Evolutionary conservation across 163 green algal species (phyloP), one percentile per base, ranked within the genome.

Genomic region (Prototheca cutis): DNA sequence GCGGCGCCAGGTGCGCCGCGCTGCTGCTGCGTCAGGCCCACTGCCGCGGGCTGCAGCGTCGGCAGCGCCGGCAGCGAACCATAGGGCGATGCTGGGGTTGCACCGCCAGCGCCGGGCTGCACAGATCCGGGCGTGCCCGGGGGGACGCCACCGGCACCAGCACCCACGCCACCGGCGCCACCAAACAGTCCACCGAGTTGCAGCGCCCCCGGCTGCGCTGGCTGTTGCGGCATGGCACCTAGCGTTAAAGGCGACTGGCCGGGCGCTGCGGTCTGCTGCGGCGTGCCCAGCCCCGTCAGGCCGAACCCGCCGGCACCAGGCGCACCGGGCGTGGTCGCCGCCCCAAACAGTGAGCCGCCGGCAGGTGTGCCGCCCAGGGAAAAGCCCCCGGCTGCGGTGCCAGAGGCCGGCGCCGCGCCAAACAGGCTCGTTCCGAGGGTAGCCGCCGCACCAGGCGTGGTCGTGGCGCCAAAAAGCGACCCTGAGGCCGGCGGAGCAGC

Each of bases 371-470:
- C 36, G 36, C 13, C 36, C 13, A 51, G 25, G 42, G 42, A 58
- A 15, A 55, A 47, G 24, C 36, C 65, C n/a, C 66, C 66, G 61
- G 62, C 65, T 2, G 66, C 71, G 3, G 71, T 62, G 28, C 62
- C 63, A 53, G 54, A 64, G 18, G 48, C 45, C 8, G 57, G 39
- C 34, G 36, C 33, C 23, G 1, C 36, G 36, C n/a, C n/a, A n/a
- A n/a, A n/a, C n/a, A 39, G 18, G 7, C 21, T 19, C 6, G 27
- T 3, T 24, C 31, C 4, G 62, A 25, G 3, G 58, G 61, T n/a
- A 28, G 59, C 31, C 21, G 62, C 65, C 6, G 71, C 74, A 59
- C 76, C 77, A 0, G 74, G 42, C 6, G 66, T 28, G 0, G 62
- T 42, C 3, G 72, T 48, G 2, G 67, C 49, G 39, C 55, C 62